Evolutionary conservation across 2,329 filamentous ascomycete genomes (phyloP), one percentile per base, ranked within the genome.

Genomic region (Phialemoniopsis sp.): DNA sequence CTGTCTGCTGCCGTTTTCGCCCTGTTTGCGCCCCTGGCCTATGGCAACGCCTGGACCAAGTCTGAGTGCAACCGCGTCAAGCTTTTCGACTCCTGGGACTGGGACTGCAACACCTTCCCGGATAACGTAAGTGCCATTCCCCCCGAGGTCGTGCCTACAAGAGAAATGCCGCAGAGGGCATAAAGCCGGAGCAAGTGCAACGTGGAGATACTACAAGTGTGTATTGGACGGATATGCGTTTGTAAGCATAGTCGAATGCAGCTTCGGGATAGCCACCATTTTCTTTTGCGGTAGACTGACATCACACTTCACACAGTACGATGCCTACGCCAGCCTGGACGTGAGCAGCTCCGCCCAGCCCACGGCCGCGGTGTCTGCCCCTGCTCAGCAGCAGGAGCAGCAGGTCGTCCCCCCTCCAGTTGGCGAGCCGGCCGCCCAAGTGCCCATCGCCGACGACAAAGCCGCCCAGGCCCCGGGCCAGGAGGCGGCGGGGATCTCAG

Each of bases 31-130:
- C 93, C 93, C 30, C 73, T 98, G 29, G 82, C 87, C 10, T 98
- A 98, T 56, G 93, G 93, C 45, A 96, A 95, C 59, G 72, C 82
- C 37, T 98, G 93, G 93, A 98, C 91, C 37, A 87, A 89, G 70
- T 69, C 76, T 43, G 85, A 93, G 56, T 98, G 93, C 74, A 82
- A 80, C 51, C 81, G 80, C 41, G 84, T 93, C 45, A 97, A 97
- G 72, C 71, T 98, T 12, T 83, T 97, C 58, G 71, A 76, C 42
- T 84, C 81, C 2, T 98, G 93, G 93, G 93, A 98, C 60, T 98
- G 91, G 78, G 93, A 98, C 64, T 98, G 93, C 77, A 95, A 95
- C 63, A 90, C 79, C 44, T 98, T 98, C 71, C 73, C 85, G 52
- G 82, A 83, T 49, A 82, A 81, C 58, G 90, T 96, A 82, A 87